phyloP scores from a whole-genome alignment of 768 basidiomycete species.

The Auriscalpium orientale region DNA sequence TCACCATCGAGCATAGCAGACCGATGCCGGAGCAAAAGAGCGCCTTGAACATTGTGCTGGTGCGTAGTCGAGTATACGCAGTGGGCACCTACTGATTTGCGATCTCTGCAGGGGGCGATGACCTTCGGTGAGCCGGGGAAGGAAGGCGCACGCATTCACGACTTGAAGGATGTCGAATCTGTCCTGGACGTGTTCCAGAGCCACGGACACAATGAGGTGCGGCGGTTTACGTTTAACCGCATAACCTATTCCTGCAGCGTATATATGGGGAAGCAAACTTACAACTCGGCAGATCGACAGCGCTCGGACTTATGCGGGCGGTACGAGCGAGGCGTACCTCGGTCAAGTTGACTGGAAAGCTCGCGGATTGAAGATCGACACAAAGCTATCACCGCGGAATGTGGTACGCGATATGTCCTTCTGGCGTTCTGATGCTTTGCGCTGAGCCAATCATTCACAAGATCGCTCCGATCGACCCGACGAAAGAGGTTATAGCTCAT shows the following conservation, averaged over 20 bases:
- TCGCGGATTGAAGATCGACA: slow-evolving; percentile 48
- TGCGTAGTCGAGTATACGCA: slow-evolving; percentile 8
- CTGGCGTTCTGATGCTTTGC: neutral
- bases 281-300: slow-evolving; percentile 20
- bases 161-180: slow-evolving; percentile 38
- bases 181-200: slow-evolving; percentile 47
- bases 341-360: slow-evolving; percentile 42
- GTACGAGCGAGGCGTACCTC: slow-evolving; percentile 33
- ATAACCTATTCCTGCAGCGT: too few relatives aligned
- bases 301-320: slow-evolving; percentile 19
- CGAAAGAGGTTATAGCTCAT: slow-evolving; percentile 12
- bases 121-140: slow-evolving; percentile 44
- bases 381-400: slow-evolving; percentile 44
- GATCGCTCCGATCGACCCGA: neutral
- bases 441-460: neutral
- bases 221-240: slow-evolving; percentile 5
- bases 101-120: slow-evolving; percentile 39
- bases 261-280: neutral
- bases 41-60: slow-evolving; percentile 46
- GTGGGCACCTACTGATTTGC: neutral
- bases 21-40: slow-evolving; percentile 27
- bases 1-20: too few relatives aligned
- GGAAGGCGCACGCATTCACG: slow-evolving; percentile 41
- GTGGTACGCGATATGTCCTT: slow-evolving; percentile 14
- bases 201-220: slow-evolving; percentile 49